A percentile compares a stretch with the other conserved stretches of the same genome.
phyloP scores from a whole-genome alignment of 768 basidiomycete genomes.

The Mycena olivaceomarginata region DNA sequence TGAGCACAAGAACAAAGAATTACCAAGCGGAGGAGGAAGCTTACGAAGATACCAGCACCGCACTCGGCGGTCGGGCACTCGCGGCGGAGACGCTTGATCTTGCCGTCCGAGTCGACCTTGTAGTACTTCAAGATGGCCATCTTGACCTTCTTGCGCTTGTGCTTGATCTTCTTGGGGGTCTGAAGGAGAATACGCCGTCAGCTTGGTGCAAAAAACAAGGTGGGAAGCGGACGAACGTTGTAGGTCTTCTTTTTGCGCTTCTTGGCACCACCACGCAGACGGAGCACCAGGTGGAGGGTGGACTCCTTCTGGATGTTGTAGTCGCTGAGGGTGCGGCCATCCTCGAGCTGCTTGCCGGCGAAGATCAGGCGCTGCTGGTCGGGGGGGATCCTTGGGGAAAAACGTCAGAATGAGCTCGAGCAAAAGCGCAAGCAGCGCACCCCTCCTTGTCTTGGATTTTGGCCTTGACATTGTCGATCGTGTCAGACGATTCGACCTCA shows the following conservation, averaged over 20 bases:
- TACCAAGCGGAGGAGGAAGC: conserved; percentile 50
- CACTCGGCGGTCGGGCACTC: conserved; percentile 94
- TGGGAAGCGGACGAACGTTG: conserved; percentile 75
- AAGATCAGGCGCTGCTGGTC: conserved; percentile 99
- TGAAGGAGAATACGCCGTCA: conserved; percentile 52
- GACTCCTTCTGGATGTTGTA: conserved; percentile 99
- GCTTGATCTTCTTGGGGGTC: conserved; percentile 99
- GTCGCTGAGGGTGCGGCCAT: conserved; percentile 96
- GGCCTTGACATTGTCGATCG: conserved; percentile 98
- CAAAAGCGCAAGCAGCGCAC: conserved; percentile 61
- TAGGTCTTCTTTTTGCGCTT: conserved; percentile 99
- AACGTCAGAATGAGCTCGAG: conserved; percentile 21
- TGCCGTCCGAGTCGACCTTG: conserved; percentile 99
- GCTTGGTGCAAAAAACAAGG: background rate
- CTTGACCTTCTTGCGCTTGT: conserved; percentile 99
- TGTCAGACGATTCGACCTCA: conserved; percentile 98
- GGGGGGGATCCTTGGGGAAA: conserved; percentile 80
- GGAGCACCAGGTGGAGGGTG: conserved; percentile 97
- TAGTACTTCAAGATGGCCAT: conserved; percentile 99
- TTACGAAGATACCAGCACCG: conserved; percentile 90
- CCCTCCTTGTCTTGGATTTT: conserved; percentile 99
- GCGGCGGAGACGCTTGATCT: conserved; percentile 98
- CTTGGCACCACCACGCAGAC: conserved; percentile 99
- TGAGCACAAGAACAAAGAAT: conserved; percentile 42
- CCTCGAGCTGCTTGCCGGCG: conserved; percentile 99